Evolutionary conservation across 202 grass and related monocot genomes (phyloP), one percentile per base, ranked within the genome.

Genomic region (Bolboschoenoplectus hybrid): DNA sequence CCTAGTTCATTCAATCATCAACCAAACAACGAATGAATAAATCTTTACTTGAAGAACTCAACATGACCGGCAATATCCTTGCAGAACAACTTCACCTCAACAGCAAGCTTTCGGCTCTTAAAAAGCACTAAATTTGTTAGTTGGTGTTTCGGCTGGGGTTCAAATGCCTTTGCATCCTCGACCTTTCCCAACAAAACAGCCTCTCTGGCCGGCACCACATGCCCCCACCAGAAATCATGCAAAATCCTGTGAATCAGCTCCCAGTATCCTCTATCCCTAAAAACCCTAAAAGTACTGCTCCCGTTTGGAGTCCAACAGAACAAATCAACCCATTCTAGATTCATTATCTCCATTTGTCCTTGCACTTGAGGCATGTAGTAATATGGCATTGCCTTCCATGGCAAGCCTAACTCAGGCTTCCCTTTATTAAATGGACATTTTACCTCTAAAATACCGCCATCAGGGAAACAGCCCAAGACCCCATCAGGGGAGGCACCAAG

Each of bases 321-420:
- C 77, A 99, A 91, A 68, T 99, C 94, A 1, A 97, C 94, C 97
- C 94, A 99, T 32, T 97, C 92, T 82, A 94, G 85, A 82, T 85
- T 90, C 94, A 99, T 99, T 74, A 99, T 91, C 89, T 99, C 97
- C 97, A 99, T 99, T 86, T 94, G 91, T 35, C 94, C 97, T 50
- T 99, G 97, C 88, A 99, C 89, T 86, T 99, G 97, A 0, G 97
- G 97, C 93, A 99, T 94, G 82, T 99, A 99, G 81, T 99, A 99
- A 90, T 89, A 93, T 6, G 97, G 97, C 92, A 99, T 83, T 74
- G 70, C 74, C 17, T 87, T 72, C 94, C 94, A 99, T 39, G 97
- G 97, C 53, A 97, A 87, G 0, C 91, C 94, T 4, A 97, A 89
- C 84, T 99, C 92, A 17, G 97, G 97, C 67, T 93, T 99, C 67